Evolutionary conservation across 164 flowering plant species (phyloP).

Genomic region (Cinnamomum chago): DNA sequence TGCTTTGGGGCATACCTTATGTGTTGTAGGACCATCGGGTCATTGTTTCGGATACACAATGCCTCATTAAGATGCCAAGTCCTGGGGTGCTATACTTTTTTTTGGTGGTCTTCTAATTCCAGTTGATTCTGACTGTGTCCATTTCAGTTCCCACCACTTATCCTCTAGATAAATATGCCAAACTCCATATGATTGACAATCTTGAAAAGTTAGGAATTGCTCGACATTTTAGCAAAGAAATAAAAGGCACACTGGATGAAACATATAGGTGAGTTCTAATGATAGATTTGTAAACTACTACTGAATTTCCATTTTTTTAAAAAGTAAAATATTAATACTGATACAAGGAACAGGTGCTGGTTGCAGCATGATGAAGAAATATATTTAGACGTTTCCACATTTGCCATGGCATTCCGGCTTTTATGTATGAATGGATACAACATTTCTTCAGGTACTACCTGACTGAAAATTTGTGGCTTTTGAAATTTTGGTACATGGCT

Average conservation of each 20-base stretch:
- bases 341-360: conserved; percentile 55
- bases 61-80: too few relatives aligned
- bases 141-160: conserved; percentile 76
- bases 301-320: background rate
- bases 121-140: background rate
- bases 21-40: too few relatives aligned
- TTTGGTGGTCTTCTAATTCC: background rate
- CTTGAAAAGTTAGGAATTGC: conserved; percentile 68
- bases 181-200: conserved; percentile 57
- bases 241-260: conserved; percentile 48
- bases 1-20: too few relatives aligned
- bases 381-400: conserved; percentile 43
- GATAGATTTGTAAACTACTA: background rate
- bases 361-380: conserved; percentile 64
- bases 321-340: background rate
- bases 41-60: too few relatives aligned
- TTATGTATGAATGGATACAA: conserved; percentile 64
- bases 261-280: conserved; percentile 46
- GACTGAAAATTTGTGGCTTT: background rate
- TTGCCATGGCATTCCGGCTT: conserved; percentile 72
- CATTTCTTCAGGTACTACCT: conserved; percentile 49
- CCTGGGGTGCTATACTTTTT: too few relatives aligned
- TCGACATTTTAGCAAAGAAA: conserved; percentile 61
- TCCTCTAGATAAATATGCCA: conserved; percentile 56
- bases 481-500: background rate